These are phyloP conservation scores for Mycosphaerella sp. DNA, from an alignment of 2,329 filamentous ascomycete species.

Conservation along the genomic window DNA sequence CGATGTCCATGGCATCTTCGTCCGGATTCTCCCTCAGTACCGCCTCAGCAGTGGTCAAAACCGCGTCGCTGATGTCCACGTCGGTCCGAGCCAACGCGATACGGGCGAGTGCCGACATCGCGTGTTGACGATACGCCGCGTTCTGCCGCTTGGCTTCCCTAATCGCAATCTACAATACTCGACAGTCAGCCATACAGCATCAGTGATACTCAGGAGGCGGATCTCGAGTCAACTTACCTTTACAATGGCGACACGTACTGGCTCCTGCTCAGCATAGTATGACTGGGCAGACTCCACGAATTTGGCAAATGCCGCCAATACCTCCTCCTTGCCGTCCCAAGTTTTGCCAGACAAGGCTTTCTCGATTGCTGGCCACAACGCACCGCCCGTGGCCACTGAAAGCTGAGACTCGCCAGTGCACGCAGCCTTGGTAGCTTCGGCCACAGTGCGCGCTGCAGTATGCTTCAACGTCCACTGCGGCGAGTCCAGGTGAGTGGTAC, in stretches of 20 bases:
- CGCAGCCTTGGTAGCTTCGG: conserved; percentile 64
- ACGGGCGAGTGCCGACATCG: conserved; percentile 64
- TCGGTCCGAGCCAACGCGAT: conserved; percentile 64
- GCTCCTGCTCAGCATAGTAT: conserved; percentile 52
- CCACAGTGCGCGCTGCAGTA: conserved; percentile 73
- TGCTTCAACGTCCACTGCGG: conserved; percentile 89
- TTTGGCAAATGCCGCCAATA: conserved; percentile 71
- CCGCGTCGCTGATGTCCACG: conserved; percentile 63
- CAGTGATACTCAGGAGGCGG: neutral
- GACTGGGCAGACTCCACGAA: conserved; percentile 62
- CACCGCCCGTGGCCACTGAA: conserved; percentile 34
- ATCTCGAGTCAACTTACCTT: conserved; percentile 48
- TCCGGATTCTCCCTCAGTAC: conserved; percentile 51
- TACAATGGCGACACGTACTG: conserved; percentile 57
- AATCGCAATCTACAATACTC: conserved; percentile 56
- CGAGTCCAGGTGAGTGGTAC: conserved; percentile 63
- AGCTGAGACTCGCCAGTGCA: conserved; percentile 49
- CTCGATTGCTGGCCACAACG: conserved; percentile 77
- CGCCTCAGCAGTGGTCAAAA: conserved; percentile 57
- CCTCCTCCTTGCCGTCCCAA: conserved; percentile 82
- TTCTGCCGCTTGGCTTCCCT: conserved; percentile 92
- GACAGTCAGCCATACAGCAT: conserved; percentile 13
- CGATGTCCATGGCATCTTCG: conserved; percentile 65
- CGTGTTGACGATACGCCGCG: conserved; percentile 70
- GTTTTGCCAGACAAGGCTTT: conserved; percentile 81